Evolutionary conservation across 441 rosid species (phyloP), one percentile per base, ranked within the genome.

Genomic region (Erodium moschatum): DNA sequence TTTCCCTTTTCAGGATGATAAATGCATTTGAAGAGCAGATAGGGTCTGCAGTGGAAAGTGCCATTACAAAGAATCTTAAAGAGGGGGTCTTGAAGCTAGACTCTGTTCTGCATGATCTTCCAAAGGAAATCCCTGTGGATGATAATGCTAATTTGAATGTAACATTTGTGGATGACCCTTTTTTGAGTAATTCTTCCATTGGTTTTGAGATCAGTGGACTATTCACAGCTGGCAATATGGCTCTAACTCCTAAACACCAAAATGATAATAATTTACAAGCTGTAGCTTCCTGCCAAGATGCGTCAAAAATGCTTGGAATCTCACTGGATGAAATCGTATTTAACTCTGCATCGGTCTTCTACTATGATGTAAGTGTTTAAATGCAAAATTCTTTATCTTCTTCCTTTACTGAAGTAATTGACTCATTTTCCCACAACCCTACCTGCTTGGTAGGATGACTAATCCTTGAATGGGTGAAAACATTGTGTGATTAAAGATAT

Each of bases 81-180:
- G 87, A 90, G 75, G 87, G 86, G 66, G 84, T 90, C 72, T 75
- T 35, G 40, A 82, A 79, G 82, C 92, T 92, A 58, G 89, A 88
- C 70, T 74, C 85, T 7, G 54, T 68, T 24, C 67, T 92, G 77
- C 89, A 86, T 67, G 84, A 87, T 63, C 79, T 90, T 77, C 98
- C 98, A 8, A 90, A 85, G 61, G 78, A 80, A 61, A 69, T 77
- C 58, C 72, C 79, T 20, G 74, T 88, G 13, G 85, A 83, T 76
- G 74, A 75, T 67, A 77, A 72, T 73, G 89, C 86, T 72, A 73
- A 89, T 24, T 67, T 92, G 77, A 90, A 92, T 80, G 79, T 86
- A 70, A 82, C 91, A 64, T 87, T 88, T 62, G 81, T 81, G 64
- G 76, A 75, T 64, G 77, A 74, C 74, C 96, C 97, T 67, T 68